phyloP scores from a whole-genome alignment of 2,329 filamentous ascomycete genomes.

The Purpureocillium takamizusanense region DNA sequence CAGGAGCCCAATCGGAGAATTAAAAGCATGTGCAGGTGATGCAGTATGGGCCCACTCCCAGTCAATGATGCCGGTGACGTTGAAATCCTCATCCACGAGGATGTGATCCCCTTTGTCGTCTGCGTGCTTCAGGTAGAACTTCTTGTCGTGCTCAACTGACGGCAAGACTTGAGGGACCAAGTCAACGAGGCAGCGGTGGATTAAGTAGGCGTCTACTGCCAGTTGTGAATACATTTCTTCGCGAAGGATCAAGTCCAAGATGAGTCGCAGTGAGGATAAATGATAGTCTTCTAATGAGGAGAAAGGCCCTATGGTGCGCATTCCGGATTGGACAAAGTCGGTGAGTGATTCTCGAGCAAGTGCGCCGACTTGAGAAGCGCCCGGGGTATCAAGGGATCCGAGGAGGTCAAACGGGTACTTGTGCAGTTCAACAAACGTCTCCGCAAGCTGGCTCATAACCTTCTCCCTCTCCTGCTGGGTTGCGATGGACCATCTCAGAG shows the following conservation, averaged over 20 bases:
- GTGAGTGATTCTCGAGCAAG: conserved; percentile 29
- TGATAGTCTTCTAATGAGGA: conserved; percentile 25
- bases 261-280: conserved; percentile 20
- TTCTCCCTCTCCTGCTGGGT: conserved; percentile 21
- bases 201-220: conserved; percentile 27
- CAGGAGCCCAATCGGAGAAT: conserved; percentile 29
- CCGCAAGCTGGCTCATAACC: conserved; percentile 26
- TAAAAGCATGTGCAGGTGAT: conserved; percentile 27
- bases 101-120: conserved; percentile 40
- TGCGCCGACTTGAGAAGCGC: conserved; percentile 17
- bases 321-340: conserved; percentile 17
- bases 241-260: conserved; percentile 25
- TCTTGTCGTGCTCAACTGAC: conserved; percentile 12
- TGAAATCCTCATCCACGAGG: conserved; percentile 32
- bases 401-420: conserved; percentile 24
- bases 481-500: conserved; percentile 24
- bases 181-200: conserved; percentile 32
- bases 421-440: conserved; percentile 28
- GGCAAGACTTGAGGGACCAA: conserved; percentile 16
- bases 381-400: conserved; percentile 22
- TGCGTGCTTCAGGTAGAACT: conserved; percentile 32
- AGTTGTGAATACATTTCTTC: conserved; percentile 25
- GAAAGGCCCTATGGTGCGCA: conserved; percentile 24
- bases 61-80: conserved; percentile 39
- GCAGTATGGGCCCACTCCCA: conserved; percentile 29